These are phyloP conservation scores for Phoma sp. DNA, from an alignment of 2,329 filamentous ascomycete species.

Conservation along the genomic window DNA sequence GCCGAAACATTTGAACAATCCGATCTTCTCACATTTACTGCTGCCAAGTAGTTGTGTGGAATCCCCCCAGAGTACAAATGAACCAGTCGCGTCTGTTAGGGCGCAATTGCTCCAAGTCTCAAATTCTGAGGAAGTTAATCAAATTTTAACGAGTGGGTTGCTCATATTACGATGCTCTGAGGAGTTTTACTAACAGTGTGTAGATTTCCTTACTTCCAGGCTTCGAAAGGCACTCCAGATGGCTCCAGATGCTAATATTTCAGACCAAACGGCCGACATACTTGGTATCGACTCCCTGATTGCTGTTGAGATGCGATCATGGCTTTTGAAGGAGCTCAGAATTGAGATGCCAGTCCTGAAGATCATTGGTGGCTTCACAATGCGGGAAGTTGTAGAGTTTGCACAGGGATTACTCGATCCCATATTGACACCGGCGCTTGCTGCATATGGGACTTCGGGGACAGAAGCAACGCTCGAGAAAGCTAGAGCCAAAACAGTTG, in stretches of 20 bases:
- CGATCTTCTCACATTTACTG: conserved; percentile 6
- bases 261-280: neutral
- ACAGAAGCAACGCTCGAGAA: no score
- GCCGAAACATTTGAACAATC: neutral
- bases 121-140: neutral
- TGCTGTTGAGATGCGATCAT: conserved; percentile 50
- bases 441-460: no score
- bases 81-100: neutral
- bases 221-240: conserved; percentile 8
- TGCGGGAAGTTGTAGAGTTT: neutral
- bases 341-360: conserved; percentile 34
- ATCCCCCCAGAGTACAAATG: neutral
- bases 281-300: conserved; percentile 44
- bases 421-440: neutral
- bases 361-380: conserved; percentile 27
- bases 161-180: neutral
- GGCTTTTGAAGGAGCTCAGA: conserved; percentile 47
- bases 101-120: neutral
- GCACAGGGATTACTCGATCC: neutral
- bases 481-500: no score
- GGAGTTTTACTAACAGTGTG: neutral
- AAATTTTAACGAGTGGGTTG: neutral
- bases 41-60: neutral
- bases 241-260: neutral
- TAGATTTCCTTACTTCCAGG: neutral